Conservation (phyloP, 1,284 basidiomycete genomes). For the Xanthoconium separans region DNA sequence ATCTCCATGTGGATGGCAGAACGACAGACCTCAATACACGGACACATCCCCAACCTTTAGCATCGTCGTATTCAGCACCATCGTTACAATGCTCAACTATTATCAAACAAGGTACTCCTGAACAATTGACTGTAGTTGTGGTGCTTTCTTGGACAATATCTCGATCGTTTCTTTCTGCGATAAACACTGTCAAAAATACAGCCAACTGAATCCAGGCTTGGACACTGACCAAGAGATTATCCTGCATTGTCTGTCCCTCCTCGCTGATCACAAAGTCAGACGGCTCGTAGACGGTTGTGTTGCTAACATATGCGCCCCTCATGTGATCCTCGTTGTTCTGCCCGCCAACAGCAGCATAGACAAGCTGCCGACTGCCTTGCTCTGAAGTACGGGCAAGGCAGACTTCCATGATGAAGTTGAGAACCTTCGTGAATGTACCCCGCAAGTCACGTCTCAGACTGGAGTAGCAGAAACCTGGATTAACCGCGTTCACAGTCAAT, state of each 20-base stretch:
- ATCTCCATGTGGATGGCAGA: too few species aligned
- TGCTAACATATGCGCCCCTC: constrained; percentile 39
- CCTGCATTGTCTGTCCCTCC: constrained; percentile 40
- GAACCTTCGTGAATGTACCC: constrained; percentile 6
- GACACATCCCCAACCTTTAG: too few species aligned
- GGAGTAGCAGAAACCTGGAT: constrained; percentile 51
- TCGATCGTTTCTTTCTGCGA: constrained; percentile 30
- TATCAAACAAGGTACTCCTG: constrained; percentile 8
- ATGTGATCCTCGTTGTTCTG: constrained; percentile 30
- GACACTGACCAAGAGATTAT: constrained; percentile 42
- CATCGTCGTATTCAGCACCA: too few species aligned
- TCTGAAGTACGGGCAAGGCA: constrained; percentile 30
- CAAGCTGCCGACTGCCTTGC: constrained; percentile 36
- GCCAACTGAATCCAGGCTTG: fast-evolving
- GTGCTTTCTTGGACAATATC: constrained; percentile 22
- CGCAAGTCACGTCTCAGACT: constrained; percentile 28
- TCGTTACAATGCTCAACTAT: too few species aligned
- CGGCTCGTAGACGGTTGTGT: constrained; percentile 34
- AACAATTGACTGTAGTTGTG: constrained; percentile 12
- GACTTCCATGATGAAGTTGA: constrained; percentile 10
- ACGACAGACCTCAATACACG: too few species aligned
- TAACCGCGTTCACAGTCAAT: constrained; percentile 38
- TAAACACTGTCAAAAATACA: neutral
- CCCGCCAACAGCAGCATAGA: constrained; percentile 32
- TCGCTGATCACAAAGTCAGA: constrained; percentile 46